Evolutionary conservation across 768 basidiomycete species (phyloP), one percentile per base, ranked within the genome.

Genomic region (Baorangia bicolor): DNA sequence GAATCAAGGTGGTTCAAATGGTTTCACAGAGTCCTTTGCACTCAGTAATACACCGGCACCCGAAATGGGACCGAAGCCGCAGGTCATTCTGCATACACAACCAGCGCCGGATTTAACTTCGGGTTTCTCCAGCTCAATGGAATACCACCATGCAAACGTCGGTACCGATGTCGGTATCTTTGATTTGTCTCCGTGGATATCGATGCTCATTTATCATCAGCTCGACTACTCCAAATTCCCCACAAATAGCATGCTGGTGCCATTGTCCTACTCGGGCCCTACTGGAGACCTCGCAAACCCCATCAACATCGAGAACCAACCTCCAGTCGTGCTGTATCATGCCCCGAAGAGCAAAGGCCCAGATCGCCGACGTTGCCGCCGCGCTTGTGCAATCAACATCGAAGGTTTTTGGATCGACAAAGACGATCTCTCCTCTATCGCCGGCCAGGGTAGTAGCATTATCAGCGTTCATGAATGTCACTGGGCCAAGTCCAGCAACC

Each of bases 381-480:
- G 51, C 27, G 30, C 39, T 11, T 38, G 30, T 34, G 46, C 58
- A 27, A 35, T 60, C 33, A 53, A 33, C 16, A 8, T 50, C 4
- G 35, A 42, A 4, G 58, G 54, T 2, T 9, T 49, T 1, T 52
- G 38, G 50, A 41, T 61, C 39, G 60, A 61, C 27, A 30, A 46
- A 30, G 60, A 41, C 0, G 58, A 52, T 11, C 40, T 60, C 11
- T n/a, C 8, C 28, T 30, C 23, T 14, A 21, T 31, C 7, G 44
- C 21, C 4, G 8, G 4, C 8, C 31, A 45, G n/a, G 39, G 33
- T 1, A 6, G 12, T 18, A 10, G 4, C 18, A 11, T 12, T 4
- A 42, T 53, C 42, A 21, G 3, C 13, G 49, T 59, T n/a, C 37
- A 59, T n/a, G 21, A 51, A 40, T 61, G 60, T 28, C 53, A 41